Evolutionary conservation across 2,329 filamentous ascomycete genomes (phyloP).

Genomic region (Fusarium nurragi): DNA sequence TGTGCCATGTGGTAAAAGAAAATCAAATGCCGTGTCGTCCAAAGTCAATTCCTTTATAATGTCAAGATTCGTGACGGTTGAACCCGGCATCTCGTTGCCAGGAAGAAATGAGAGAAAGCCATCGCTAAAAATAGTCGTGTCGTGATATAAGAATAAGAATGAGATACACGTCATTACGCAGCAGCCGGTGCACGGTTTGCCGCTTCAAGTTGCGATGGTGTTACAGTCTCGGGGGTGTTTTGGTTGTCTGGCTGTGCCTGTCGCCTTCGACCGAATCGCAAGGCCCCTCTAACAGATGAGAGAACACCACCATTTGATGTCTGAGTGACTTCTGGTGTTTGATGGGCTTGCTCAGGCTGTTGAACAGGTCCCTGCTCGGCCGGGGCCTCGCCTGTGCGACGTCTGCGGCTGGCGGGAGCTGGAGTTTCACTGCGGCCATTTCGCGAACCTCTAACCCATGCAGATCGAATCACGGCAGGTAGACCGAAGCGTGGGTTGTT

Average conservation of each 20-base stretch:
- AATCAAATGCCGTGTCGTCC: conserved; percentile 44
- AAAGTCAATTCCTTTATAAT: conserved; percentile 41
- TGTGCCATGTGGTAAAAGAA: conserved; percentile 33
- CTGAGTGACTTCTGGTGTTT: conserved; percentile 22
- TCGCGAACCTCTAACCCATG: conserved; percentile 50
- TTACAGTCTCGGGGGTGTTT: conserved; percentile 43
- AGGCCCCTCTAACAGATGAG: conserved; percentile 47
- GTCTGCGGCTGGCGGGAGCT: conserved; percentile 16
- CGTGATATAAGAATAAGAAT: conserved; percentile 33
- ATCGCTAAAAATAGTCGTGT: conserved; percentile 43
- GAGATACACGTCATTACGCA: conserved; percentile 23
- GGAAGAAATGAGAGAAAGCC: conserved; percentile 45
- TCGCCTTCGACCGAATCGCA: conserved; percentile 47
- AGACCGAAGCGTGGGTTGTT: conserved; percentile 59
- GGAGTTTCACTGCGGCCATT: conserved; percentile 1
- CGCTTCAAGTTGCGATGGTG: conserved; percentile 60
- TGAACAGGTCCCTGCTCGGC: conserved; percentile 21
- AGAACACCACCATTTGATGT: conserved; percentile 41
- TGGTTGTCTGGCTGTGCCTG: conserved; percentile 28
- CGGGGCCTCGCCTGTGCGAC: conserved; percentile 14
- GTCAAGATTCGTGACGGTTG: conserved; percentile 43
- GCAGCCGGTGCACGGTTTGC: conserved; percentile 47
- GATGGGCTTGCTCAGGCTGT: conserved; percentile 18
- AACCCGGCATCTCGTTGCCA: conserved; percentile 27
- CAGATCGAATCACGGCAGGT: conserved; percentile 54